A percentile compares a stretch with the other conserved stretches of the same genome.
phyloP scores from a whole-genome alignment of 371 early-diverging fungal genomes.

The Apophysomyces ossiformis region DNA sequence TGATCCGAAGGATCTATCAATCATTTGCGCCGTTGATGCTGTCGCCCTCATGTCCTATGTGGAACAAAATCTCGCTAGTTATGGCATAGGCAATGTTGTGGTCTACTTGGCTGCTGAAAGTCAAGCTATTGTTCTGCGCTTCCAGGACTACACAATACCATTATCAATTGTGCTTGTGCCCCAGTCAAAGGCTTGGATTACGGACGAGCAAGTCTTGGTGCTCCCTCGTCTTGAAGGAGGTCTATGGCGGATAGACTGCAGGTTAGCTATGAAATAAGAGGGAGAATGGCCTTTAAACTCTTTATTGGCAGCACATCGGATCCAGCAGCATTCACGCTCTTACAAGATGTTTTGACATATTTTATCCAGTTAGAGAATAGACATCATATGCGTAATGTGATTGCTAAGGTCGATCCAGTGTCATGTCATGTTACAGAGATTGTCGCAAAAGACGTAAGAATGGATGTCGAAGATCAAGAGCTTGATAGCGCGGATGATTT shows the following conservation, averaged over 20 bases:
- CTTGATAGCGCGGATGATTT: constrained; percentile 25
- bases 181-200: constrained; percentile 42
- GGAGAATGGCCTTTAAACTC: not conserved
- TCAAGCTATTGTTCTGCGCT: constrained; percentile 24
- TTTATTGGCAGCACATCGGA: constrained; percentile 19
- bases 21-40: constrained; percentile 2
- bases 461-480: constrained; percentile 25
- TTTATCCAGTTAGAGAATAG: constrained; percentile 46
- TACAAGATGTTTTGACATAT: constrained; percentile 41
- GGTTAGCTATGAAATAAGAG: constrained; percentile 15
- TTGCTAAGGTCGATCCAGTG: constrained; percentile 40
- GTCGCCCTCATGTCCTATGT: not conserved
- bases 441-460: constrained; percentile 35
- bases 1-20: not conserved
- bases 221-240: constrained; percentile 36
- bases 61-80: constrained; percentile 8
- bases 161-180: constrained; percentile 31
- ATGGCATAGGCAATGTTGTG: constrained; percentile 28
- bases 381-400: constrained; percentile 41
- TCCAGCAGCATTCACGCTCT: constrained; percentile 22
- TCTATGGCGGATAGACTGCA: constrained; percentile 39
- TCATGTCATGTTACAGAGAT: constrained; percentile 44
- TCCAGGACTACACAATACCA: constrained; percentile 25
- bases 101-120: constrained; percentile 22
- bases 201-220: constrained; percentile 29